Evolutionary conservation across 192 early-diverging fungal genomes (phyloP), one percentile per base, ranked within the genome.

Genomic region (Radiomyces spectabilis): DNA sequence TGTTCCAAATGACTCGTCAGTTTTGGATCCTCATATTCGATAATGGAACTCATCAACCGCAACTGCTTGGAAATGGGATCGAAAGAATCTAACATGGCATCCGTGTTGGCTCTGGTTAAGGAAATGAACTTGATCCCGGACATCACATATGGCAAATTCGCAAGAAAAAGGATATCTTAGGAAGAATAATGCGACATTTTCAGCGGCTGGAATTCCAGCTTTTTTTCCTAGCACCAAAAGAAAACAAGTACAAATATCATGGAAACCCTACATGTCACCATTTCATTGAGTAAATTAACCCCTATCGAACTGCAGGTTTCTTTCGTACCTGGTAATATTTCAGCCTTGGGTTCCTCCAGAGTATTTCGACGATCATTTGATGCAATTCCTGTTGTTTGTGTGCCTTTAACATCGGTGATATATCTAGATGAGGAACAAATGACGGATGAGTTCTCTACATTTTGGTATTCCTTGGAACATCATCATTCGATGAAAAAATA

Each of bases 271-370:
- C 25, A 15, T 43, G 5, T 41, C 22, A 22, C 21, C 6, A 40
- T 4, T 26, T 13, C 24, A 21, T 21, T 25, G 4, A 52, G 22
- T 30, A 18, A 18, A 27, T 7, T 7, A 25, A 80, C 75, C 43
- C 79, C 74, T 41, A 73, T 79, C 8, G 76, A 72, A 54, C 5
- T 35, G 5, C 9, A 29, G 7, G 3, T 13, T n/a, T 4, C 40
- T 3, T 31, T 8, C 53, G 18, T 62, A 67, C 65, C 45, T 86
- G 86, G 57, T 85, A 88, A 67, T 86, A 88, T 46, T 80, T 69
- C 24, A 86, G 66, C 62, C 73, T 77, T 27, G 77, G 79, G 57
- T 84, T 72, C 31, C 61, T 57, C 51, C 79, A 75, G 39, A 84
- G 48, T 13, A 81, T 73, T 22, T 59, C 51, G 22, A 58, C 34